Evolutionary conservation across 768 basidiomycete genomes (phyloP).

Genomic region (Leccinum pellstonianum): DNA sequence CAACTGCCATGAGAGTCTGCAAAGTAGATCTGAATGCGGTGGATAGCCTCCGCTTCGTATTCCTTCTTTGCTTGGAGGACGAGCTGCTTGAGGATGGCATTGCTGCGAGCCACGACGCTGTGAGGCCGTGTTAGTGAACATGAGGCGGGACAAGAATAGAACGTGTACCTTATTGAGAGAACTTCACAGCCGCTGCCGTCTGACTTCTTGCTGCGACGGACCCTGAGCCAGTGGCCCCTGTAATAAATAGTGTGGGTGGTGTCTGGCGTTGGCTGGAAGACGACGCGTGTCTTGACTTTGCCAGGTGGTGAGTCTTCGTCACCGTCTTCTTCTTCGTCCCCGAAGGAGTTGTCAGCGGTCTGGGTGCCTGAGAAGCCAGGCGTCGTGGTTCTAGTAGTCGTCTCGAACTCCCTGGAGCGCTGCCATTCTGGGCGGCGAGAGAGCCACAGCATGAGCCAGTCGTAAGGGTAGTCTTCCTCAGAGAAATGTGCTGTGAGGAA

Average conservation of each 20-base stretch:
- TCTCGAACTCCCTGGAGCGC: constrained; percentile 85
- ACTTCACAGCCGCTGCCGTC: constrained; percentile 71
- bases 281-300: constrained; percentile 74
- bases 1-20: constrained; percentile 86
- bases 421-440: constrained; percentile 87
- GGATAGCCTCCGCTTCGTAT: constrained; percentile 84
- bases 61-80: constrained; percentile 87
- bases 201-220: constrained; percentile 65
- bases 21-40: constrained; percentile 87
- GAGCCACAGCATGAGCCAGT: constrained; percentile 91
- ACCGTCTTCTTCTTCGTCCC: constrained; percentile 43
- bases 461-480: constrained; percentile 87
- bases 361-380: constrained; percentile 52
- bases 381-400: constrained; percentile 72
- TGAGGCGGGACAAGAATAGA: constrained; percentile 16
- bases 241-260: constrained; percentile 90
- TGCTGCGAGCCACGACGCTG: constrained; percentile 81
- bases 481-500: constrained; percentile 90
- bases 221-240: constrained; percentile 79
- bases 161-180: constrained; percentile 65
- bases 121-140: constrained; percentile 11
- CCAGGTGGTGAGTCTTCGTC: constrained; percentile 53
- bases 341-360: constrained; percentile 54
- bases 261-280: constrained; percentile 86
- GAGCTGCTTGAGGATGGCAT: constrained; percentile 83